Conservation (phyloP, 2,329 filamentous ascomycete genomes). For the Thelonectria olida region DNA sequence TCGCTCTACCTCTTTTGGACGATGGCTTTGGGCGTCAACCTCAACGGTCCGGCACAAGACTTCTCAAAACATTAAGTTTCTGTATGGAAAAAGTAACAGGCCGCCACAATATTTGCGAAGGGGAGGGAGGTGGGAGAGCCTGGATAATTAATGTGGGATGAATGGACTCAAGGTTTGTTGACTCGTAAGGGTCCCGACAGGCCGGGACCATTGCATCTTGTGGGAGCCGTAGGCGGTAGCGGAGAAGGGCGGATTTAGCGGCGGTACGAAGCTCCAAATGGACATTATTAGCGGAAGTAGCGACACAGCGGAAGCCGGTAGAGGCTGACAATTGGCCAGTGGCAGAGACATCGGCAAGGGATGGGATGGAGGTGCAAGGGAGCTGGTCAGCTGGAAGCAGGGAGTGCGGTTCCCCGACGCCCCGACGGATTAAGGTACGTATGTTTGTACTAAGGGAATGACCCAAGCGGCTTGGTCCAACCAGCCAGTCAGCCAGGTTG, state of each 20-base stretch:
- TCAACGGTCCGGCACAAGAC: conserved; percentile 10
- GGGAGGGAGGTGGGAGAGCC: neutral
- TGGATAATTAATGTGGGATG: neutral
- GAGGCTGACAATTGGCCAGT: neutral
- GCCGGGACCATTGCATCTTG: neutral
- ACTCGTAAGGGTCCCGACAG: conserved; percentile 2
- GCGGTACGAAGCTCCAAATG: neutral
- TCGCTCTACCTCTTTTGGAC: conserved; percentile 1
- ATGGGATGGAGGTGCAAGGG: neutral
- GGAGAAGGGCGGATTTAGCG: neutral
- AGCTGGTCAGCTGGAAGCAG: neutral
- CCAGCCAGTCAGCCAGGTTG: neutral
- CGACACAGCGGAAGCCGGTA: neutral
- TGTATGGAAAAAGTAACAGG: neutral
- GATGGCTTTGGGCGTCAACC: conserved; percentile 12
- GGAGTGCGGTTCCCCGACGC: neutral
- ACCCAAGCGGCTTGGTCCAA: neutral
- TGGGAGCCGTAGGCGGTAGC: neutral
- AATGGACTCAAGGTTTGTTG: conserved; percentile 11
- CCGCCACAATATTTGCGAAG: neutral
- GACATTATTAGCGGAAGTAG: too few relatives aligned
- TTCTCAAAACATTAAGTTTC: conserved; percentile 3
- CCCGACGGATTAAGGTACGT: neutral
- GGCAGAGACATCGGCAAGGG: too few relatives aligned
- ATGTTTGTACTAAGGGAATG: neutral